Conservation (phyloP, 257 asterid species). For the Scutellaria baicalensis region DNA sequence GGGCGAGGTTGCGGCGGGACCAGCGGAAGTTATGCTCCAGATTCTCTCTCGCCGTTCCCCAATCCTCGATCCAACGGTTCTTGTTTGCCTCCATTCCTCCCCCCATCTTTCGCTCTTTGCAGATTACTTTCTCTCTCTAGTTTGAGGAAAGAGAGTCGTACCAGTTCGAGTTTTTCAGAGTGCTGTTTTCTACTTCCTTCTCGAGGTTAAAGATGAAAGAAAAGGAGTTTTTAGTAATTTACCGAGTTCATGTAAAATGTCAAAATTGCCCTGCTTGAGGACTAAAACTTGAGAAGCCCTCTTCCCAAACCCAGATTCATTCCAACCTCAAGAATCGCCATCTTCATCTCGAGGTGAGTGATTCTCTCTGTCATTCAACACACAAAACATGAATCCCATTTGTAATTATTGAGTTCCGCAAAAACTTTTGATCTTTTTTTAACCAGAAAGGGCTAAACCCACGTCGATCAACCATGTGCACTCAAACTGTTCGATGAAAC, state of each 20-base stretch:
- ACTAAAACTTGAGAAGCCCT: no score
- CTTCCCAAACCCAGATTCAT: background rate
- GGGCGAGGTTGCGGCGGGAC: conserved; percentile 82
- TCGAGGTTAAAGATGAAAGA: no score
- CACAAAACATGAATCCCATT: background rate
- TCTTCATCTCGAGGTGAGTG: background rate
- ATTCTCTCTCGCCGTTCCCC: conserved; percentile 77
- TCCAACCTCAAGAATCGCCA: background rate
- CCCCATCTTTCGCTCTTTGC: conserved; percentile 45
- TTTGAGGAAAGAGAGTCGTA: background rate
- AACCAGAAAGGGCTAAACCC: no score
- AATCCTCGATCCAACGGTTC: conserved; percentile 87
- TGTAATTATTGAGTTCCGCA: background rate
- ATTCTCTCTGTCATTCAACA: background rate
- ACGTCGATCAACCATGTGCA: background rate
- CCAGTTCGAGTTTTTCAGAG: background rate
- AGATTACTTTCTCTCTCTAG: conserved; percentile 9
- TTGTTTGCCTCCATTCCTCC: conserved; percentile 89
- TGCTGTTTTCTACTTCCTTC: no score
- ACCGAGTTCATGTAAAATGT: background rate
- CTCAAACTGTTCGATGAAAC: conserved; percentile 21
- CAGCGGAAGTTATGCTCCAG: conserved; percentile 85
- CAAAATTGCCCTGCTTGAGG: background rate
- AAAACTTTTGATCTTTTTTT: no score
- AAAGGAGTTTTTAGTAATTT: background rate